Evolutionary conservation across 345 rosid genomes (phyloP).

Genomic region (Salix koriyanagi): DNA sequence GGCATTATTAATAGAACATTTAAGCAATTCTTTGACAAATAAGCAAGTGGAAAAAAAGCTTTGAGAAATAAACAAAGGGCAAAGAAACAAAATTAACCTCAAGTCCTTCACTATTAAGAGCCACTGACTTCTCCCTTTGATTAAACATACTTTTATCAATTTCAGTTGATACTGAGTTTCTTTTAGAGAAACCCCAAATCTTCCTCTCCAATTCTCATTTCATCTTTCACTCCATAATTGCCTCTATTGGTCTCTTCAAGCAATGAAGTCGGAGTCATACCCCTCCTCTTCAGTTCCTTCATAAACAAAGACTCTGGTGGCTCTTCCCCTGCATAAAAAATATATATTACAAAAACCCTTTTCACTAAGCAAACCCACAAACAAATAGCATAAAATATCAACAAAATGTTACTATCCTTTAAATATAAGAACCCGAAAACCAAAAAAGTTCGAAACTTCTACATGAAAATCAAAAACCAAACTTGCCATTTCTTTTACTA

Average conservation of each 20-base stretch:
- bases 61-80: not conserved
- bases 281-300: slow-evolving; percentile 90
- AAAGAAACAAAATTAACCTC: slow-evolving; percentile 48
- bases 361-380: slow-evolving; percentile 1
- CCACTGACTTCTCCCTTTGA: slow-evolving; percentile 82
- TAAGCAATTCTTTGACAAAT: not conserved
- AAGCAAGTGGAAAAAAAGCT: not conserved
- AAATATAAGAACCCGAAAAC: not conserved
- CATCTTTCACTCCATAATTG: slow-evolving; percentile 47
- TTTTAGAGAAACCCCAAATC: slow-evolving; percentile 43
- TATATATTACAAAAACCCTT: not conserved
- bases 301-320: slow-evolving; percentile 89
- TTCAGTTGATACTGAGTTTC: slow-evolving; percentile 63
- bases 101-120: slow-evolving; percentile 95
- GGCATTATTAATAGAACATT: not conserved
- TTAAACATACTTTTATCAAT: slow-evolving; percentile 53
- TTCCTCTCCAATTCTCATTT: slow-evolving; percentile 47
- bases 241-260: slow-evolving; percentile 54
- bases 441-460: not conserved
- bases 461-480: not conserved
- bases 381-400: not conserved
- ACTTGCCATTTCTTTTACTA: slow-evolving; percentile 57
- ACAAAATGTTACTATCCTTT: not conserved
- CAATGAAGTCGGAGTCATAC: slow-evolving; percentile 85
- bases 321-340: slow-evolving; percentile 58